Conservation (phyloP, 176 grass and related monocot genomes). For the Oryza glumipatula region DNA sequence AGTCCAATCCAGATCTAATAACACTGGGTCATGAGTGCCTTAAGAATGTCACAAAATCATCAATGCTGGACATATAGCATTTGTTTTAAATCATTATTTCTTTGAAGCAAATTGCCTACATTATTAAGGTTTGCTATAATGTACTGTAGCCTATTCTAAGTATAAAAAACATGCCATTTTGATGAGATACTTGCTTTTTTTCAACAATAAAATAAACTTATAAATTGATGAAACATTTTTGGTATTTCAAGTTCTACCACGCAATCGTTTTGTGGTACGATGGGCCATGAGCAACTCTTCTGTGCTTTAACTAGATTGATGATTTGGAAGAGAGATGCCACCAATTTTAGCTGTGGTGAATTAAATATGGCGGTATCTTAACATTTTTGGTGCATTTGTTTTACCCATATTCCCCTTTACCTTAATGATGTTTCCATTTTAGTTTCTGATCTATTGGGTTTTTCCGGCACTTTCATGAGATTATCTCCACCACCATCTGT, state of each 20-base stretch:
- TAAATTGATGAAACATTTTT: neutral
- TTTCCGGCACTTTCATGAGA: neutral
- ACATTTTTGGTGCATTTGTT: neutral
- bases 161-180: neutral
- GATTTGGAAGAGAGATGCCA: neutral
- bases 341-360: neutral
- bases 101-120: neutral
- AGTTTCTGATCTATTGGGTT: neutral
- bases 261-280: neutral
- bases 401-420: neutral
- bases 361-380: neutral
- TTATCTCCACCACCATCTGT: neutral
- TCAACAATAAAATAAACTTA: neutral
- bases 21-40: neutral
- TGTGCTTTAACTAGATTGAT: constrained; percentile 9
- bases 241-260: neutral
- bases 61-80: neutral
- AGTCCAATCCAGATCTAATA: too few relatives aligned
- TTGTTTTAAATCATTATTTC: neutral
- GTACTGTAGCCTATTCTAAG: neutral
- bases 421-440: constrained; percentile 1
- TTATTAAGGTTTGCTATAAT: neutral
- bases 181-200: neutral
- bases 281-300: neutral
- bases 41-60: neutral